Evolutionary conservation across 2,329 filamentous ascomycete species (phyloP).

Genomic region (Pseudogymnoascus pannorum): DNA sequence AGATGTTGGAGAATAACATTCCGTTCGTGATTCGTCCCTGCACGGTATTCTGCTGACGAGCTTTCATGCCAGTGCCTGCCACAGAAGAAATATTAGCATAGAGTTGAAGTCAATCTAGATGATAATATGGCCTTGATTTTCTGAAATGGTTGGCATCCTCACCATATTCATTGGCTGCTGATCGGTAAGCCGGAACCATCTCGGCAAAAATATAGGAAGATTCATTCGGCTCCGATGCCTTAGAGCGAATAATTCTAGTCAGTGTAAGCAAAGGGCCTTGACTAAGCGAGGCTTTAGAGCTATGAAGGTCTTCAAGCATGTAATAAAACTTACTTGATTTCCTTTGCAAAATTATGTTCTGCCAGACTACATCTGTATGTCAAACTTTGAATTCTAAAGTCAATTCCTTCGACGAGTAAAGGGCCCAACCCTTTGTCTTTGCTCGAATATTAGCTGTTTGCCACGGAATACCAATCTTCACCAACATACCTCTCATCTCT

Average conservation of each 20-base stretch:
- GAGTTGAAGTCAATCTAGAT: neutral
- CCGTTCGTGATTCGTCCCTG: constrained; percentile 16
- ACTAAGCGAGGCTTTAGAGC: neutral
- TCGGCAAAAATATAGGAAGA: constrained; percentile 18
- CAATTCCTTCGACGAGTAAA: constrained; percentile 14
- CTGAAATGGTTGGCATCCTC: constrained; percentile 10
- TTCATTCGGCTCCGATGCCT: constrained; percentile 18
- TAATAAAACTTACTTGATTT: constrained; percentile 16
- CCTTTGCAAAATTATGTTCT: constrained; percentile 14
- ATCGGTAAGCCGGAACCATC: constrained; percentile 17
- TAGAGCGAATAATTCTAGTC: constrained; percentile 12
- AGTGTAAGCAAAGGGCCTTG: constrained; percentile 12
- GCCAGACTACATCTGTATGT: constrained; percentile 16
- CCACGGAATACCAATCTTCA: neutral
- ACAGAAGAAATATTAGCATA: constrained; percentile 9
- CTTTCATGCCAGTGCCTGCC: constrained; percentile 13
- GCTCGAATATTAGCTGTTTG: neutral
- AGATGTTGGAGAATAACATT: constrained; percentile 17
- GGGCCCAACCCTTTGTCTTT: constrained; percentile 12
- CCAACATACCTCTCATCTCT: constrained; percentile 14
- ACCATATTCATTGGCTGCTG: constrained; percentile 14
- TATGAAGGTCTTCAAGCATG: neutral
- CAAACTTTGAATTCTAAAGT: constrained; percentile 17
- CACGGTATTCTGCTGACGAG: constrained; percentile 14
- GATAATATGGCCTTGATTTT: constrained; percentile 2